phyloP scores from a whole-genome alignment of 306 rosid species.

The Begonia fuchsioides region DNA sequence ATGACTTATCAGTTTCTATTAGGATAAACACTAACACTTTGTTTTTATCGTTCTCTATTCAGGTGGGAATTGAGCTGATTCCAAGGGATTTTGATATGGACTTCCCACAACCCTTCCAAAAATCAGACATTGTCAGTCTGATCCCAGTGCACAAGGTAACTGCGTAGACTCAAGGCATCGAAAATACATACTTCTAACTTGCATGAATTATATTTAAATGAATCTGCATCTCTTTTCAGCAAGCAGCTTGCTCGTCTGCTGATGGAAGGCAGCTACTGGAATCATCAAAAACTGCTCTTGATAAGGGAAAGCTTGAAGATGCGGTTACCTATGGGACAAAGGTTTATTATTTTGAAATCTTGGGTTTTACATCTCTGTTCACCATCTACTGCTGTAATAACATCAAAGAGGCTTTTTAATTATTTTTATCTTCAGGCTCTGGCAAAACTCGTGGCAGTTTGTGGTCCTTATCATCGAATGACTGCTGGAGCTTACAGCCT shows the following conservation, averaged over 20 bases:
- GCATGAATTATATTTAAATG: too few species aligned
- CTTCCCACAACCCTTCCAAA: conserved; percentile 63
- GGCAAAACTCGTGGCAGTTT: conserved; percentile 87
- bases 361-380: neutral
- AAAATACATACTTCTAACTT: too few species aligned
- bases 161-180: too few species aligned
- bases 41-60: conserved; percentile 5
- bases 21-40: too few species aligned
- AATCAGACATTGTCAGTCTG: conserved; percentile 74
- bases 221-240: conserved; percentile 40
- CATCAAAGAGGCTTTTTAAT: conserved; percentile 1
- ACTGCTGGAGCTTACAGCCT: conserved; percentile 99
- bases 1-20: too few species aligned
- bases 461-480: conserved; percentile 98
- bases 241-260: conserved; percentile 98
- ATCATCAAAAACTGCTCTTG: conserved; percentile 95
- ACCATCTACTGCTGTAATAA: too few species aligned
- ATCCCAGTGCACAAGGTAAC: conserved; percentile 91
- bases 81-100: conserved; percentile 93
- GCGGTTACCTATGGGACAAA: conserved; percentile 89
- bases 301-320: conserved; percentile 97
- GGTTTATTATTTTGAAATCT: conserved; percentile 25
- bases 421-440: conserved; percentile 53
- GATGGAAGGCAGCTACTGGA: conserved; percentile 98
- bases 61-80: conserved; percentile 94